Evolutionary conservation across 257 asterid genomes (phyloP).

Genomic region (Avicennia marina): DNA sequence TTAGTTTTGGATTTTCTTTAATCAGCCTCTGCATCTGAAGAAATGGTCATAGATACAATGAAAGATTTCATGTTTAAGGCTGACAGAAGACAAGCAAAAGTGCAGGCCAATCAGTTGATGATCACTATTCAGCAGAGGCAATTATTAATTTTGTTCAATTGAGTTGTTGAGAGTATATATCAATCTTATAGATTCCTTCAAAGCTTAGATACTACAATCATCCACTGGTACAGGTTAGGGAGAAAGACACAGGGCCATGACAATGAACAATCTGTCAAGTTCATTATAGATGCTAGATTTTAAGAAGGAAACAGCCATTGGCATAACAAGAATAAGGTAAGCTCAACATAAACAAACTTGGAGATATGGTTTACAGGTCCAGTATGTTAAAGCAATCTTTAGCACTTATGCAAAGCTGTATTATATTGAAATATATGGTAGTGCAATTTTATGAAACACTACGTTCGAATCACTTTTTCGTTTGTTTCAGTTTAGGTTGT

Average conservation of each 20-base stretch:
- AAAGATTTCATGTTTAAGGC: conserved; percentile 22
- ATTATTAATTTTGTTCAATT: conserved; percentile 11
- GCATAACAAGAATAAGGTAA: conserved; percentile 4
- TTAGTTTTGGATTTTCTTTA: conserved; percentile 25
- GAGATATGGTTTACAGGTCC: too few species aligned
- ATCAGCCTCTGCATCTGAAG: conserved; percentile 31
- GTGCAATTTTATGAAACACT: too few species aligned
- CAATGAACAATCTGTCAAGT: conserved; percentile 12
- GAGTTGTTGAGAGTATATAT: conserved; percentile 17
- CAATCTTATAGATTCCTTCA: conserved; percentile 8
- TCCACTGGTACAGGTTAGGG: conserved; percentile 9
- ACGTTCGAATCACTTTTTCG: too few species aligned
- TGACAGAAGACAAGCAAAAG: conserved; percentile 15
- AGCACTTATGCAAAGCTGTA: background rate
- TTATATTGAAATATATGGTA: conserved; percentile 9
- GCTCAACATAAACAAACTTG: too few species aligned
- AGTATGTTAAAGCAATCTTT: background rate
- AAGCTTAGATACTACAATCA: conserved; percentile 12
- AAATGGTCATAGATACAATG: conserved; percentile 21
- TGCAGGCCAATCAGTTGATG: conserved; percentile 15
- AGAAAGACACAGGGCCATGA: too few species aligned
- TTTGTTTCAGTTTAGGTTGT: too few species aligned
- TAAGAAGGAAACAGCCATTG: conserved; percentile 4
- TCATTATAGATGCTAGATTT: too few species aligned
- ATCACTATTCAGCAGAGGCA: conserved; percentile 24